Evolutionary conservation across 441 rosid species (phyloP), one percentile per base, ranked within the genome.

Genomic region (Daphne laureola): DNA sequence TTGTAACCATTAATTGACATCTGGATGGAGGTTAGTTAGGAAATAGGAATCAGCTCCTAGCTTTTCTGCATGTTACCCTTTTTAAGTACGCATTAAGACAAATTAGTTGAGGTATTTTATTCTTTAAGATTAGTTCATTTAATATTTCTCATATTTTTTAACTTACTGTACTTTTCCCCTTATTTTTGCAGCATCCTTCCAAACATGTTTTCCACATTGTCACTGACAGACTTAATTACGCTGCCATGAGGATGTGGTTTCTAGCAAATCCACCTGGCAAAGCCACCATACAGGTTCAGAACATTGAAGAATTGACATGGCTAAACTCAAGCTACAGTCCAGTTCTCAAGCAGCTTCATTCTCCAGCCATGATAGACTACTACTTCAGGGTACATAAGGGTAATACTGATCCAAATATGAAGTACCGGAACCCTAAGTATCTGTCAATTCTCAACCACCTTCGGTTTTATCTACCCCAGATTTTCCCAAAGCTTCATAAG

Each of bases 351-450:
- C 97, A 93, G 73, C 67, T 93, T 66, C 80, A 80, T 58, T 93
- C 97, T 65, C 83, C 64, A 31, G 75, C 96, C 23, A 93, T 83
- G 91, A 83, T 89, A 56, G 87, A 93, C 54, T 93, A 87, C 70
- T 93, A 93, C 90, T 93, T 93, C 64, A 78, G 84, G 74, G 70
- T 95, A 35, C 90, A 85, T 72, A 76, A 62, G 50, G 77, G 75
- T 8, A 83, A 67, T 69, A 80, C 97, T 46, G 98, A 89, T 74
- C 57, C 86, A 23, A 92, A 84, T 76, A 69, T 89, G 75, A 89
- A 92, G 88, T 92, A 79, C 62, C 76, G 98, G 67, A 92, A 89
- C 70, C 97, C 97, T 38, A 92, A 92, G 68, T 92, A 92, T 75
- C 68, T 92, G 58, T 89, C 97, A 21, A 92, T 92, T 66, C 71